Percentiles rank a stretch among this genome's conserved stretches.
These are phyloP conservation scores for Lanmaoa pseudosensibilis DNA, from an alignment of 768 basidiomycete genomes.

Conservation along the genomic window DNA sequence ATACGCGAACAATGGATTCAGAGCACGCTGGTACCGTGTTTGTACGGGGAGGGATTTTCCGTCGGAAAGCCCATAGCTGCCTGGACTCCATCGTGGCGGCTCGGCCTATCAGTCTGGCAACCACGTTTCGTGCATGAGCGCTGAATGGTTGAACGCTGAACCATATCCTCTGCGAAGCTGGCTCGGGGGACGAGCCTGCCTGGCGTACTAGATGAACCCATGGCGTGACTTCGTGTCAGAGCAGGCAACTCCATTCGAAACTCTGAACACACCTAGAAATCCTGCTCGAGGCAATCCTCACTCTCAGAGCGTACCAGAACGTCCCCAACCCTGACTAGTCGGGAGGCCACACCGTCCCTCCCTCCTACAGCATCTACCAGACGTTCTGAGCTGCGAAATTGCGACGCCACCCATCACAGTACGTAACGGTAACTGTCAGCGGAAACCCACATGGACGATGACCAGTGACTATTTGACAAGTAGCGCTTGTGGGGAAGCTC, in stretches of 20 bases:
- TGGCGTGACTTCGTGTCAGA: not conserved
- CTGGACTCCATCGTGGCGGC: not conserved
- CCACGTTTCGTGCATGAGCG: not conserved
- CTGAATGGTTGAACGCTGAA: not conserved
- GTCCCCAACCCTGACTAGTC: not conserved
- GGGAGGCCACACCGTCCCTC: not conserved
- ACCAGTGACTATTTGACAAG: not conserved
- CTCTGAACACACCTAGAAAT: not conserved
- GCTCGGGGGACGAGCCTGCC: not conserved
- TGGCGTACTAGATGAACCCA: not conserved
- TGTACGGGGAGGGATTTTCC: not conserved
- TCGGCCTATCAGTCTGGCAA: not conserved
- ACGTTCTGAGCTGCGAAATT: not conserved
- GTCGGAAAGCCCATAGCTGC: too few species aligned
- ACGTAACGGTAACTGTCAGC: not conserved
- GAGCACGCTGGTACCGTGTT: not conserved
- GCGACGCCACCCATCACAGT: not conserved
- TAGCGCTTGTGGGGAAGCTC: not conserved
- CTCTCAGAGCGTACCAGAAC: not conserved
- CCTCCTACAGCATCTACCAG: not conserved
- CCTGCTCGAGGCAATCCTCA: not conserved
- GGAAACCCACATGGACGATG: not conserved
- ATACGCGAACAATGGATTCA: not conserved
- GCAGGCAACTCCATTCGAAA: not conserved
- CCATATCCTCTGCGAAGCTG: not conserved